These are phyloP conservation scores for Cyberlindnera galapagoensis DNA, from an alignment of 805 yeast species.

Conservation along the genomic window DNA sequence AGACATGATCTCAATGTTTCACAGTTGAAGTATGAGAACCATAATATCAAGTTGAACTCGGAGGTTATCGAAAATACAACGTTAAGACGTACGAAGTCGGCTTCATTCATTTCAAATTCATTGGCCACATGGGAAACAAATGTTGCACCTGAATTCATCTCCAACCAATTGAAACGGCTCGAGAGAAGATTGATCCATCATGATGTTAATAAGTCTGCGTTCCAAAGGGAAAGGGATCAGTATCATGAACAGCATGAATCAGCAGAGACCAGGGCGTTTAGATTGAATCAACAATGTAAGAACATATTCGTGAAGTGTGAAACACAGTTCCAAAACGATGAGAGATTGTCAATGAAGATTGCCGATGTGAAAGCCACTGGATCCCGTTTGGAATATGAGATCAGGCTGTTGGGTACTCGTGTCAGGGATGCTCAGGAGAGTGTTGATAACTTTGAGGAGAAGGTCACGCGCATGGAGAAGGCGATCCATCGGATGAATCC, in stretches of 20 bases:
- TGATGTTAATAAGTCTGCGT: neutral
- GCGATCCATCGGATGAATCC: constrained; percentile 7
- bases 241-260: constrained; percentile 3
- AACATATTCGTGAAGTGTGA: constrained; percentile 19
- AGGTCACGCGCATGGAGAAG: constrained; percentile 29
- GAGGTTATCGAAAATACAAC: constrained; percentile 1
- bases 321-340: constrained; percentile 18
- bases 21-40: constrained; percentile 23
- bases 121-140: constrained; percentile 8
- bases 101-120: constrained; percentile 26
- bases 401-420: constrained; percentile 49
- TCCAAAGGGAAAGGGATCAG: constrained; percentile 2
- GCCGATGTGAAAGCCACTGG: constrained; percentile 48
- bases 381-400: constrained; percentile 60
- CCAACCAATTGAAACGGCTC: constrained; percentile 8
- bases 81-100: constrained; percentile 31
- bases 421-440: constrained; percentile 64
- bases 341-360: constrained; percentile 32
- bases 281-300: constrained; percentile 10
- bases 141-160: constrained; percentile 10
- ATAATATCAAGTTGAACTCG: constrained; percentile 9
- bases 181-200: constrained; percentile 2
- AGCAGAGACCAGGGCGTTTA: constrained; percentile 2
- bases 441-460: constrained; percentile 36
- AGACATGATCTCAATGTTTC: constrained; percentile 27